Evolutionary conservation across 805 yeast genomes (phyloP), one percentile per base, ranked within the genome.

Genomic region (Starmerella etchellsii): DNA sequence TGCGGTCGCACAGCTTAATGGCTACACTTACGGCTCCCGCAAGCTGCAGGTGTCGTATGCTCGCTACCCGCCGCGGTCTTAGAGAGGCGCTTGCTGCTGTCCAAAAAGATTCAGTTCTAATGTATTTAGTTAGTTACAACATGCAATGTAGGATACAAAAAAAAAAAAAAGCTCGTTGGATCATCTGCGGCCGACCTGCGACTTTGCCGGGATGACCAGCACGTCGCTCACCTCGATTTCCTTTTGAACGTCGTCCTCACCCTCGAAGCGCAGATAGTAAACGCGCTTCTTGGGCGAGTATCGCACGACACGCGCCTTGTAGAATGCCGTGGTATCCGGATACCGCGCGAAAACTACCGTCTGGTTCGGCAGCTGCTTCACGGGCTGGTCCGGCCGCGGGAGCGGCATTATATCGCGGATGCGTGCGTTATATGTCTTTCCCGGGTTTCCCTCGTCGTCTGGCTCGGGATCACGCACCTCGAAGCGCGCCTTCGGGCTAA

Each of bases 391-490:
- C 1, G 60, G 63, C 2, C 56, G 52, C 2, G 78, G 70, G 15
- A 61, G 52, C 0, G 93, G 83, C 32, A 91, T 79, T 29, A 81
- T 63, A 49, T 91, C 97, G 54, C 78, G 79, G 69, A 81, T 75
- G 18, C 72, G 77, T 9, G 95, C 85, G 53, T 78, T 80, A 62
- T 78, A 91, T 1, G 81, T 67, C 52, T 79, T 88, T 2, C 95
- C 95, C 3, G 87, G 81, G 42, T 87, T 83, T 47, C 81, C 82
- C 51, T 76, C 71, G 54, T 88, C 97, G 55, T 91, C 98, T 0
- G 98, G 97, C 54, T 91, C 98, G 0, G 97, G 95, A 59, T 91
- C 98, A 52, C 83, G 74, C n/a, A 91, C 87, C 60, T 91, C 97
- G 57, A 78, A 85, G 43, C 73, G 69, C 1, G 66, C 64, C 1